Evolutionary conservation across 768 basidiomycete species (phyloP), one percentile per base, ranked within the genome.

Genomic region (Lentinula edodes): DNA sequence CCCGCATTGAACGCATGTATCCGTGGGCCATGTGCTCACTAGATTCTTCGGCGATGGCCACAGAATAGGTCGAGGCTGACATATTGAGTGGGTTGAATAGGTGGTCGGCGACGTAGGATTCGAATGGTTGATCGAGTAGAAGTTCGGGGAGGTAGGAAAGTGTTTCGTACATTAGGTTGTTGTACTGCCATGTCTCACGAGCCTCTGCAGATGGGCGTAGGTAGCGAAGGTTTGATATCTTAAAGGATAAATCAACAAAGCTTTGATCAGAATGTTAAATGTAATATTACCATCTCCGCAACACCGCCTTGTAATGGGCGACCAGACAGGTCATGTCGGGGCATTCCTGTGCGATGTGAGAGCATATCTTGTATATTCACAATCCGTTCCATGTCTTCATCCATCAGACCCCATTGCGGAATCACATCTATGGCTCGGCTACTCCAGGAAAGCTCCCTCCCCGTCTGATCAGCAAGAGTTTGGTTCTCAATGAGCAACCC

Each of bases 111-210:
- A 81, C 69, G 62, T 76, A 80, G 0, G 74, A 75, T 61, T 77
- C 76, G 53, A 74, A 79, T 0, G 75, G 67, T 52, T 77, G 73
- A 50, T 78, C 76, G 58, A 78, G 70, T 20, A 80, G 70, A 0
- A 74, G 64, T 13, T 66, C 64, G 0, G 76, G 74, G 8, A 81
- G 74, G 61, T 76, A 72, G 4, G 77, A 78, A 0, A 79, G 65
- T 1, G 75, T 71, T 60, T 75, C 74, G 60, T 75, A 80, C 78
- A 79, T 79, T 58, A 79, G 67, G 62, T 81, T 79, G 67, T 77
- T 80, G 64, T 79, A 81, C 58, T 78, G 78, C 60, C 77, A 78
- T 8, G 74, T 76, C 58, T 77, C 72, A 5, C 80, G 67, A 57
- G 76, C 71, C 35, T 71, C 71, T 2, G 80, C 75, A 16, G 78